Conservation (phyloP, 1,284 basidiomycete genomes). For the Cryptococcus depauperatus region DNA sequence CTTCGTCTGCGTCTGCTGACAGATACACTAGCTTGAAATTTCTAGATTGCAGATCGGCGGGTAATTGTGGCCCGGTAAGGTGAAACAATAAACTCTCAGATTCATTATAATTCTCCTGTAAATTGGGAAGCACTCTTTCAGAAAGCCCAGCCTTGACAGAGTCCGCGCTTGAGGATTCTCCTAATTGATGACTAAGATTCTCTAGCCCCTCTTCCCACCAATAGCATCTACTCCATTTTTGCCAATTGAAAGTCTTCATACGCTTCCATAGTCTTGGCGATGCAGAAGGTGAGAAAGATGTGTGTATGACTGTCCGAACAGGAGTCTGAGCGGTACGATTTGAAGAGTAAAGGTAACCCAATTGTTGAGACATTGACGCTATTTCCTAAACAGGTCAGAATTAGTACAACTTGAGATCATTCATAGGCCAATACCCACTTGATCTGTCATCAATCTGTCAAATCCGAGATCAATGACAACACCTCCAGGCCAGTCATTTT, state of each 20-base stretch:
- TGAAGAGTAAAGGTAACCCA: conserved; percentile 78
- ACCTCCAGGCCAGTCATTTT: conserved; percentile 52
- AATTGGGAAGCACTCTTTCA: neutral
- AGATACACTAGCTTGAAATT: conserved; percentile 71
- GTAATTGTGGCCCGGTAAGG: conserved; percentile 17
- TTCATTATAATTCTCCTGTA: conserved; percentile 2
- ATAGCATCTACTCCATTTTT: conserved; percentile 67
- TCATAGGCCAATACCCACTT: conserved; percentile 53
- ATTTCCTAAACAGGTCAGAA: conserved; percentile 58
- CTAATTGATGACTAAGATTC: conserved; percentile 15
- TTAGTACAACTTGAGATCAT: too few species aligned
- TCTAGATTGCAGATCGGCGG: conserved; percentile 17
- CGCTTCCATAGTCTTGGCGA: conserved; percentile 38
- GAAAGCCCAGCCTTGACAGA: neutral
- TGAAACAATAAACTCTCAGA: conserved; percentile 6
- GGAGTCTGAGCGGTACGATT: conserved; percentile 67
- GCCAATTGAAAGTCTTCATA: conserved; percentile 49
- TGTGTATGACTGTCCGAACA: conserved; percentile 65
- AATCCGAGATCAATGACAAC: conserved; percentile 88
- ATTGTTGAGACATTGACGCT: conserved; percentile 74
- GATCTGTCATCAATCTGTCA: conserved; percentile 88
- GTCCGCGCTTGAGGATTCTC: neutral
- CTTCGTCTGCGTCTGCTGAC: conserved; percentile 85
- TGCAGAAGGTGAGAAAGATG: conserved; percentile 52
- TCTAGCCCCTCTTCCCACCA: conserved; percentile 60